Conservation (phyloP, 305 asterid species). For the Fraxinus sp. region DNA sequence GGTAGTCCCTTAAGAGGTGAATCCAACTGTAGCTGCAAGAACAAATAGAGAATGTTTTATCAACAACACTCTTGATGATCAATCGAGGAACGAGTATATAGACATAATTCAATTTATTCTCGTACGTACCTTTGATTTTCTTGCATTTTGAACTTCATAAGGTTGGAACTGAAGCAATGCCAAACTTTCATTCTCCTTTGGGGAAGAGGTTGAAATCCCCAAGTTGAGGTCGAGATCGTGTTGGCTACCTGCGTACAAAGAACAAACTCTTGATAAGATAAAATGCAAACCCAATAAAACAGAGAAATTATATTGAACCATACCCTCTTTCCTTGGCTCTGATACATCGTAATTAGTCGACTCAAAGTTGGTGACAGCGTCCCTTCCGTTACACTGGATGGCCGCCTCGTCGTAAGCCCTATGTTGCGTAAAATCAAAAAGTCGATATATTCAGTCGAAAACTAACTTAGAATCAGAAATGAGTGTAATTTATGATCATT, state of each 20-base stretch:
- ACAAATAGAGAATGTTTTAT: background rate
- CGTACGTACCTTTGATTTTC: slow-evolving; percentile 37
- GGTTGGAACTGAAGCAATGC: slow-evolving; percentile 42
- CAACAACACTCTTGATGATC: background rate
- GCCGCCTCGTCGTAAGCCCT: slow-evolving; percentile 88
- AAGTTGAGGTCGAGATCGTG: slow-evolving; percentile 69
- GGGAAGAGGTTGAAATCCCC: slow-evolving; percentile 56
- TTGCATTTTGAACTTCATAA: slow-evolving; percentile 40
- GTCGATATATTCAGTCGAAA: slow-evolving; percentile 16
- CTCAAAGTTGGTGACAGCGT: slow-evolving; percentile 78
- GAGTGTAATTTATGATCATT: slow-evolving; percentile 32
- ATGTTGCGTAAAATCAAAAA: slow-evolving; percentile 32
- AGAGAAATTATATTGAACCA: background rate
- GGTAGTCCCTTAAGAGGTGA: slow-evolving; percentile 7
- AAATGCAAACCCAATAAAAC: background rate
- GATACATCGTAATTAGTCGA: slow-evolving; percentile 41
- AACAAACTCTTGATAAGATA: background rate
- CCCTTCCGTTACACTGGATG: slow-evolving; percentile 68
- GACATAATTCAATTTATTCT: background rate
- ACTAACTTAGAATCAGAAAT: slow-evolving; percentile 24
- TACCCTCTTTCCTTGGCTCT: slow-evolving; percentile 39
- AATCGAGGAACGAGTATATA: background rate
- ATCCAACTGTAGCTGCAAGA: slow-evolving; percentile 31
- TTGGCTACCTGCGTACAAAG: slow-evolving; percentile 36
- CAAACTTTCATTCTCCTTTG: slow-evolving; percentile 39